phyloP scores from a whole-genome alignment of 371 early-diverging fungal species.

The Syncephalastrum monosporum region DNA sequence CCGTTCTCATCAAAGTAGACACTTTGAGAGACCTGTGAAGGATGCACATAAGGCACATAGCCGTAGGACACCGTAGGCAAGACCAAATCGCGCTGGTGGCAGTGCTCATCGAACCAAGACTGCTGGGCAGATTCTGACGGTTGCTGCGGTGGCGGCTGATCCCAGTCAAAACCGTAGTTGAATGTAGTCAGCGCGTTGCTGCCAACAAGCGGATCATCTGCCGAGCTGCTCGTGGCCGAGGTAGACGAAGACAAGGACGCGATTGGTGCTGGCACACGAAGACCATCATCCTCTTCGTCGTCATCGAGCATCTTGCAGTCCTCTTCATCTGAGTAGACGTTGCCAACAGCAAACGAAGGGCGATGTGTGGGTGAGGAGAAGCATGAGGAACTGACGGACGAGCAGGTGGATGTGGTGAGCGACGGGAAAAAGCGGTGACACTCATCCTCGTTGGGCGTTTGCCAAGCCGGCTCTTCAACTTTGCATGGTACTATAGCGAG shows the following conservation, averaged over 20 bases:
- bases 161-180: too few relatives aligned
- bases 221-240: not conserved
- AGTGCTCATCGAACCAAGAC: too few relatives aligned
- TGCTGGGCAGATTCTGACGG: too few relatives aligned
- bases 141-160: too few relatives aligned
- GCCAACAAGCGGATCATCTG: conserved; percentile 1
- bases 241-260: conserved; percentile 15
- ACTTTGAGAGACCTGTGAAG: too few relatives aligned
- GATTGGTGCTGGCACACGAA: conserved; percentile 4
- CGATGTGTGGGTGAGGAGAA: conserved; percentile 11
- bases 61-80: not conserved
- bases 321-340: conserved; percentile 2
- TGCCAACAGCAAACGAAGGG: conserved; percentile 5
- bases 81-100: conserved; percentile 1
- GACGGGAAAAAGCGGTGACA: too few relatives aligned
- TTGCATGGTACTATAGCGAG: too few relatives aligned
- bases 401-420: conserved; percentile 1
- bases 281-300: conserved; percentile 2
- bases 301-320: conserved; percentile 5
- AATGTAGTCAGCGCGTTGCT: not conserved
- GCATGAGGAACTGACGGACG: conserved; percentile 15
- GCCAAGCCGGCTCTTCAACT: too few relatives aligned
- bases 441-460: too few relatives aligned
- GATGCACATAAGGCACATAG: too few relatives aligned
- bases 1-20: too few relatives aligned